Evolutionary conservation across 2,329 filamentous ascomycete species (phyloP), one percentile per base, ranked within the genome.

Genomic region (Fusarium ramigenum): DNA sequence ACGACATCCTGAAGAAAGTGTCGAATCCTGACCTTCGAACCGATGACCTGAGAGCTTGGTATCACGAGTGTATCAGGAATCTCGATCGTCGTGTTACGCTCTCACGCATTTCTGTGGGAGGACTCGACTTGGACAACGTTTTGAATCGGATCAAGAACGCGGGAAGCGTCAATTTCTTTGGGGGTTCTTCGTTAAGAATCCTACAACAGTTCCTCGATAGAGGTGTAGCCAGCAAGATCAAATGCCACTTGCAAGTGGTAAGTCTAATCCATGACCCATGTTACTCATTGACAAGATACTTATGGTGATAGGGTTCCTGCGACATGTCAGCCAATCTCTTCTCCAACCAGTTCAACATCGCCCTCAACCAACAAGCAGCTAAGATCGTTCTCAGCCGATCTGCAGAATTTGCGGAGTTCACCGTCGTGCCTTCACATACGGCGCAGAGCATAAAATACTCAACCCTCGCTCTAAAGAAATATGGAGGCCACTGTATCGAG

Each of bases 301-400:
- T 18, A 71, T 54, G 25, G 32, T 19, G 5, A 10, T 25, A 76
- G 74, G 74, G 74, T 30, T 75, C 74, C 21, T 77, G 72, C 47
- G 72, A 77, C 21, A 50, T 76, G 46, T 71, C 66, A 16, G 66
- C 63, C 19, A 76, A 76, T 53, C 42, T 76, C 7, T 76, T 76
- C 23, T 73, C 74, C 16, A 77, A 77, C 34, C 74, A 76, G 42
- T 76, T 76, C 65, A 76, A 76, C 34, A 63, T 76, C 37, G 74
- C 72, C 21, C 70, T 76, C 16, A 76, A 76, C 39, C 43, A 49
- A 23, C 39, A 46, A 23, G 74, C 74, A 25, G 74, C 74, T 5
- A 60, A 70, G 39, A 61, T 49, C 8, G 74, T 77, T 14, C 68
- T 76, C 14, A 36, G 66, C 9, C 59, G 59, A 49, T 75, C 54